These are phyloP conservation scores for Gomphus bonarii DNA, from an alignment of 1,284 basidiomycete species.

Conservation along the genomic window DNA sequence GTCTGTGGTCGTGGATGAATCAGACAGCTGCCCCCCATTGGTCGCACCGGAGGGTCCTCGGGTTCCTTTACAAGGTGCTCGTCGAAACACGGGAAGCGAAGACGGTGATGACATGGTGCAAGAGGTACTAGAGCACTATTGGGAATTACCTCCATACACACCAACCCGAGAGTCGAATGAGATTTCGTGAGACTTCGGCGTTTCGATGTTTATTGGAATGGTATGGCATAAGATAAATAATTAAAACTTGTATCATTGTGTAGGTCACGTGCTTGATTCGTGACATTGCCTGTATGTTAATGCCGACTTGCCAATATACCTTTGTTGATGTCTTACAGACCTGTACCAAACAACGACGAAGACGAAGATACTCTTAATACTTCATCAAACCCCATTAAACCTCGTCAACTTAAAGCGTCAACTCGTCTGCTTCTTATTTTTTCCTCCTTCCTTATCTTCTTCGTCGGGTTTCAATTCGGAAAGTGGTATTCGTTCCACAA, in stretches of 20 bases:
- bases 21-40: background rate
- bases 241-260: background rate
- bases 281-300: background rate
- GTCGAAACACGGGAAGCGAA: background rate
- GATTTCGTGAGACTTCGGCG: background rate
- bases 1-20: slow-evolving; percentile 4
- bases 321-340: slow-evolving; percentile 7
- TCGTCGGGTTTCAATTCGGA: background rate
- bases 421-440: background rate
- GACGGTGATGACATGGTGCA: background rate
- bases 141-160: background rate
- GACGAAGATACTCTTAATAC: background rate
- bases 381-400: background rate
- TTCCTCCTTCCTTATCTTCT: background rate
- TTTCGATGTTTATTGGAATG: too few species aligned
- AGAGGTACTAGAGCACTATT: background rate
- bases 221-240: too few species aligned
- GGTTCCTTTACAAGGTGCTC: background rate
- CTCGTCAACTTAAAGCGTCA: background rate
- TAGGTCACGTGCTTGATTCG: background rate
- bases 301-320: background rate
- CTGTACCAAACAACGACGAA: slow-evolving; percentile 4
- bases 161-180: background rate
- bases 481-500: background rate
- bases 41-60: background rate